These are phyloP conservation scores for Thecaphora thlaspeos DNA, from an alignment of 1,284 basidiomycete species.

Conservation along the genomic window DNA sequence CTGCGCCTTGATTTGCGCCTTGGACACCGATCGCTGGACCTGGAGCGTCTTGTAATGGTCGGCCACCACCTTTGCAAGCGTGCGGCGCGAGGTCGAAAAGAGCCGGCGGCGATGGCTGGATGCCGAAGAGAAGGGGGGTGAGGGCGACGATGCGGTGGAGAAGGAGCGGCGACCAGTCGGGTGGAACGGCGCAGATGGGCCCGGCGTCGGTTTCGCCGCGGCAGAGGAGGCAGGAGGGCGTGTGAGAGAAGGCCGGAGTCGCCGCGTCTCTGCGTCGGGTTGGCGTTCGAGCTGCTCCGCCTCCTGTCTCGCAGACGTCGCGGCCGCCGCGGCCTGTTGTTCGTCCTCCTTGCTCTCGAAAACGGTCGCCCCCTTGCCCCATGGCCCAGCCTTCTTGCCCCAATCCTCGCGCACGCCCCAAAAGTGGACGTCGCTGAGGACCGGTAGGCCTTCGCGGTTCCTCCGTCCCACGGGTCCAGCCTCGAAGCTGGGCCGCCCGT, in stretches of 20 bases:
- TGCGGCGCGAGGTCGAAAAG: slow-evolving; percentile 3
- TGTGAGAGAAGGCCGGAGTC: not conserved
- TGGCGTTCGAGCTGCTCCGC: too few relatives aligned
- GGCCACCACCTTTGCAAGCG: not conserved
- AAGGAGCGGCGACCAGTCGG: too few relatives aligned
- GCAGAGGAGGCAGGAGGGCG: not conserved
- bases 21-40: slow-evolving; percentile 31
- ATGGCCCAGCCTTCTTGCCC: slow-evolving; percentile 61
- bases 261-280: not conserved
- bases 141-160: too few relatives aligned
- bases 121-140: too few relatives aligned
- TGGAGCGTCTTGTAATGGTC: slow-evolving; percentile 39
- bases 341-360: slow-evolving; percentile 59
- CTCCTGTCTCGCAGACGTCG: too few relatives aligned
- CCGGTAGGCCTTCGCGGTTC: slow-evolving; percentile 25
- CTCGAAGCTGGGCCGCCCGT: slow-evolving; percentile 8
- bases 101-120: slow-evolving; percentile 1
- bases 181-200: not conserved
- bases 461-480: slow-evolving; percentile 17
- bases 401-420: slow-evolving; percentile 63
- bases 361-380: slow-evolving; percentile 60
- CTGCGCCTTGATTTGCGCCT: slow-evolving; percentile 55
- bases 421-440: slow-evolving; percentile 34
- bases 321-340: too few relatives aligned
- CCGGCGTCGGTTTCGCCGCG: too few relatives aligned